A percentile compares a stretch with the other conserved stretches of the same genome.
Evolutionary conservation across 805 yeast genomes (phyloP).

Genomic region (Monosporozyma aerobia): DNA sequence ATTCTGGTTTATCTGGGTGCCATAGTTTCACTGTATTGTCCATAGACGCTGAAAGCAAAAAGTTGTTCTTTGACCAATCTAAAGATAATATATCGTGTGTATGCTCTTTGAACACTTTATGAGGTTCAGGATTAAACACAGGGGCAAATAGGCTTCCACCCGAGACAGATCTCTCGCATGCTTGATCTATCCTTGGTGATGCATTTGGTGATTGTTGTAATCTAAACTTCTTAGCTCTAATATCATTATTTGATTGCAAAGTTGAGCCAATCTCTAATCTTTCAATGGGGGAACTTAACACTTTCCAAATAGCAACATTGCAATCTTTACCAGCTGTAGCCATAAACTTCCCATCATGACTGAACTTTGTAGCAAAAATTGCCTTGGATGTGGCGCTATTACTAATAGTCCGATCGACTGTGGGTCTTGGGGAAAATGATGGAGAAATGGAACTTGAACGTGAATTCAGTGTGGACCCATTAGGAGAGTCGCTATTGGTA

Average conservation of each 20-base stretch:
- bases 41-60: conserved; percentile 70
- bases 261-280: conserved; percentile 37
- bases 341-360: conserved; percentile 69
- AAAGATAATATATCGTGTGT: conserved; percentile 59
- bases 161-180: background rate
- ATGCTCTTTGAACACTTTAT: conserved; percentile 59
- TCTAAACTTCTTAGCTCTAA: conserved; percentile 3
- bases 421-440: conserved; percentile 1
- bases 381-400: conserved; percentile 30
- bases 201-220: conserved; percentile 3
- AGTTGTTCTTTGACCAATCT: conserved; percentile 85
- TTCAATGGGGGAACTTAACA: conserved; percentile 62
- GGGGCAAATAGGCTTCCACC: conserved; percentile 46
- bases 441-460: background rate
- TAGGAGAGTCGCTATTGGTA: background rate
- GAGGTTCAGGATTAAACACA: conserved; percentile 63
- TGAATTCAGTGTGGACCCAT: conserved; percentile 8
- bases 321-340: conserved; percentile 81
- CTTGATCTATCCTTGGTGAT: background rate
- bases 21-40: conserved; percentile 76
- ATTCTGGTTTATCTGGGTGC: conserved; percentile 64
- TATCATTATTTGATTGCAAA: conserved; percentile 9
- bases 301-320: conserved; percentile 66
- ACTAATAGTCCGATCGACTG: background rate
- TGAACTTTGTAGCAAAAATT: conserved; percentile 64